A percentile compares a stretch with the other conserved stretches of the same genome.
These are phyloP conservation scores for Gaeumannomyces tritici DNA, from an alignment of 2,329 filamentous ascomycete genomes.

Conservation along the genomic window DNA sequence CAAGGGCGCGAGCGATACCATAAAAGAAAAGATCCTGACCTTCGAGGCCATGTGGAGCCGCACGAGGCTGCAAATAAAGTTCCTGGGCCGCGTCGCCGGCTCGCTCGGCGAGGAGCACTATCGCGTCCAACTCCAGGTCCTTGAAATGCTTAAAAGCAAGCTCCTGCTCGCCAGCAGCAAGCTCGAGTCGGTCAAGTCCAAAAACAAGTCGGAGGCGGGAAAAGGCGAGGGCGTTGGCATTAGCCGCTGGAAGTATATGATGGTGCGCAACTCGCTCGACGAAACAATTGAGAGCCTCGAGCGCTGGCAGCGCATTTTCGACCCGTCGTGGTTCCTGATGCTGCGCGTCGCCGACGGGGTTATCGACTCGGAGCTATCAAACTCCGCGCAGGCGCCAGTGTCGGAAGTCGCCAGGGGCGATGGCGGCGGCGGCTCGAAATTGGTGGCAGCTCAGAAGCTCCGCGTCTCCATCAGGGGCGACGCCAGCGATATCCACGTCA, in stretches of 20 bases:
- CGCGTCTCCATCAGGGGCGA: background rate
- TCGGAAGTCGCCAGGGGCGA: background rate
- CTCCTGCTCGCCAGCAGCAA: slow-evolving; percentile 1
- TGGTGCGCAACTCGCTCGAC: slow-evolving; percentile 5
- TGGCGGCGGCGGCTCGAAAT: no score
- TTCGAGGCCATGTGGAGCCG: slow-evolving; percentile 4
- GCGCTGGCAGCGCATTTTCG: slow-evolving; percentile 5
- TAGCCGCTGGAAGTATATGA: background rate
- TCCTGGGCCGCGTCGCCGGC: background rate
- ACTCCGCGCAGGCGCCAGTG: background rate
- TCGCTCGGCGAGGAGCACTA: slow-evolving; percentile 4
- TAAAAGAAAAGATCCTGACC: slow-evolving; percentile 4
- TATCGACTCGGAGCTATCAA: slow-evolving; percentile 3
- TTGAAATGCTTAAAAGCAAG: slow-evolving; percentile 5
- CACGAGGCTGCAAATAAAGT: slow-evolving; percentile 2
- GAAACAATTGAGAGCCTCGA: slow-evolving; percentile 3
- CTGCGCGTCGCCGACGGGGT: slow-evolving; percentile 2
- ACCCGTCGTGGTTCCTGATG: slow-evolving; percentile 6
- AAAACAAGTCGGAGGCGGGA: background rate
- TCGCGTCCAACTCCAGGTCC: slow-evolving; percentile 4
- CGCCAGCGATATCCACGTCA: background rate
- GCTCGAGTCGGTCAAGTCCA: slow-evolving; percentile 1
- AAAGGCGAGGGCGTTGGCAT: no score
- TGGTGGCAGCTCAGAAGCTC: no score
- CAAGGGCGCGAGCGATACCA: background rate